Percentiles rank a stretch among this genome's conserved stretches.
These are phyloP conservation scores for Lasiosphaeria miniovina DNA, from an alignment of 495 filamentous ascomycete species.

Conservation along the genomic window DNA sequence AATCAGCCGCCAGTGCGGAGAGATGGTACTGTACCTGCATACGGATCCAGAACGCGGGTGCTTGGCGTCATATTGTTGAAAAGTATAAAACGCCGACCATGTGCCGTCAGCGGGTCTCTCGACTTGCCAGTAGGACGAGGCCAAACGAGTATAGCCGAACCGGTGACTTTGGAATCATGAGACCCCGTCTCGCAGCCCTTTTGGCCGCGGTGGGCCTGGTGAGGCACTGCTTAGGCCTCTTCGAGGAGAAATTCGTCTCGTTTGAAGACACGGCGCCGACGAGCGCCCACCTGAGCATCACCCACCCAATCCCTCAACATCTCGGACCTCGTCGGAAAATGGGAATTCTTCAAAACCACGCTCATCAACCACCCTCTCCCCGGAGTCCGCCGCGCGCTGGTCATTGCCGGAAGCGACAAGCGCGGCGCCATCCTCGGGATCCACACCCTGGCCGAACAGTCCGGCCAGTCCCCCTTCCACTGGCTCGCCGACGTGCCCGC, in stretches of 20 bases:
- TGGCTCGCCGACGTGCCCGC: slow-evolving; percentile 61
- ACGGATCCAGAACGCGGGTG: too few species aligned
- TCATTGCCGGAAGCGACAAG: slow-evolving; percentile 60
- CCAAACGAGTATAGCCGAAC: too few species aligned
- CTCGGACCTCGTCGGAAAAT: slow-evolving; percentile 48
- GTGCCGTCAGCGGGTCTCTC: too few species aligned
- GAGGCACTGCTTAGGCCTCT: slow-evolving; percentile 4
- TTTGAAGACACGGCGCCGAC: slow-evolving; percentile 17
- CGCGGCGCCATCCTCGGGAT: slow-evolving; percentile 61
- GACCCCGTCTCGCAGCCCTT: background rate
- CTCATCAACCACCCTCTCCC: slow-evolving; percentile 50
- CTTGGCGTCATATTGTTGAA: too few species aligned
- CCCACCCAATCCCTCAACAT: slow-evolving; percentile 39
- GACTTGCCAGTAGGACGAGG: too few species aligned
- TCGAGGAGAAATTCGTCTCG: slow-evolving; percentile 28
- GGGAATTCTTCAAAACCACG: slow-evolving; percentile 57
- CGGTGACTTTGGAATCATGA: too few species aligned
- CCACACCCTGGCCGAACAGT: slow-evolving; percentile 61
- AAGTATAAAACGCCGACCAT: too few species aligned
- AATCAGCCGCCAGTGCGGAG: too few species aligned
- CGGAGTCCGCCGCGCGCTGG: slow-evolving; percentile 48
- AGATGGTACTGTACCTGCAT: too few species aligned
- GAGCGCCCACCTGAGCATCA: slow-evolving; percentile 23
- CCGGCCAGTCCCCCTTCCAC: slow-evolving; percentile 50
- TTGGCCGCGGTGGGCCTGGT: background rate